Evolutionary conservation across 1,284 basidiomycete genomes (phyloP).

Genomic region (Sphaerobolus stellatus): DNA sequence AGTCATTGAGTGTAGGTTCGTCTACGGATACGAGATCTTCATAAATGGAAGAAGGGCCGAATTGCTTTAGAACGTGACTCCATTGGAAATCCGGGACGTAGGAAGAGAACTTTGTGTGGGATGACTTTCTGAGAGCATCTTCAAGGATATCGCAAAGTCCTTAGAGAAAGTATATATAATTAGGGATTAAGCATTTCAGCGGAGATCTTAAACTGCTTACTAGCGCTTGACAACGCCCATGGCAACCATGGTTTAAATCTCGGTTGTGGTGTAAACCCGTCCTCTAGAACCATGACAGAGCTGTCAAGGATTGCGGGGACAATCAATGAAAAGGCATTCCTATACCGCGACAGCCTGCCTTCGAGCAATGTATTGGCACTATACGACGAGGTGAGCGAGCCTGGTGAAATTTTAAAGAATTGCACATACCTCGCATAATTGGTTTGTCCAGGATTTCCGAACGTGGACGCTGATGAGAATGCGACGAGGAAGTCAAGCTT

Average conservation of each 20-base stretch:
- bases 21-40: slow-evolving; percentile 18
- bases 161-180: slow-evolving; percentile 11
- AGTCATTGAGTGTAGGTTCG: not conserved
- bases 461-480: slow-evolving; percentile 33
- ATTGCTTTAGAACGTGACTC: slow-evolving; percentile 20
- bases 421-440: slow-evolving; percentile 20
- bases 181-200: not conserved
- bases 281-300: not conserved
- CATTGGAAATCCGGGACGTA: slow-evolving; percentile 36
- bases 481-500: slow-evolving; percentile 31
- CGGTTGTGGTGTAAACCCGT: not conserved
- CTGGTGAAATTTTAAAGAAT: not conserved
- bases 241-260: not conserved
- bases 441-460: slow-evolving; percentile 35
- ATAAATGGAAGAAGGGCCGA: slow-evolving; percentile 26
- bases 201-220: slow-evolving; percentile 18
- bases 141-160: slow-evolving; percentile 33
- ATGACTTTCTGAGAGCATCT: slow-evolving; percentile 26
- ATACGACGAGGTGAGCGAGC: no score
- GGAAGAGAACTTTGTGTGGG: slow-evolving; percentile 19
- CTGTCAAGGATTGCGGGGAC: slow-evolving; percentile 33
- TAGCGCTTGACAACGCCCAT: slow-evolving; percentile 30
- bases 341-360: slow-evolving; percentile 26
- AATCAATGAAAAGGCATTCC: slow-evolving; percentile 32
- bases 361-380: slow-evolving; percentile 24